Base-by-base conservation (phyloP, 1,284 basidiomycete species). In the Phaffia rhodozyma region DNA sequence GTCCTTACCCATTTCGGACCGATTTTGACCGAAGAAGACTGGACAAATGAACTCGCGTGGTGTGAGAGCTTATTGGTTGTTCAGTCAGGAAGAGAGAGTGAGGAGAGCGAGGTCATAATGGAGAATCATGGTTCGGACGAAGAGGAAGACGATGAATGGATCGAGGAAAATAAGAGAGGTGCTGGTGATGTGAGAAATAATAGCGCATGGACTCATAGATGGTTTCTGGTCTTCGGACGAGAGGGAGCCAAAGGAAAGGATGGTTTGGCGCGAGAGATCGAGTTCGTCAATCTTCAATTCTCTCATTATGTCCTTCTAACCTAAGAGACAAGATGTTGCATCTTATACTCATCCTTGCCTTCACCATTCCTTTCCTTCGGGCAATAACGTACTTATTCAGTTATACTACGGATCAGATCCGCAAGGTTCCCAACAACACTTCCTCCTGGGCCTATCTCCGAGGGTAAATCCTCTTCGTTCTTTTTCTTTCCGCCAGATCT, bases 161-260 rank as follows among this genome's bases (percentile, higher is more conserved):
- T 16, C 20, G 61, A 62, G 30, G 38, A 27, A 23, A 50, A 27
- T 1, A 58, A 34, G 32, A 47, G 11, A 48, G 30, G 5, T 49
- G 57, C 5, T 1, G 75, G 80, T 27, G 94, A 99, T 74, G 80
- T 94, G 49, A 78, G 93, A 70, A 99, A 98, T 75, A 99, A 99
- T 73, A 93, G 89, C 52, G 96, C 90, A 20, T 99, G 94, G 94
- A 91, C 94, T 73, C 96, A 97, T 79, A 84, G 94, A 29, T 97
- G 91, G 80, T 97, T 94, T 73, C 82, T 91, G 60, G 81, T 86
- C n/a, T 91, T 90, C 70, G 82, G 83, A 60, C 81, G 83, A 60
- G 87, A 84, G 3, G 78, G 71, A 79, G 68, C 76, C 80, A 69
- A 72, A 77, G 64, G 82, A 80, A 80, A 79, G 62, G 79, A 78